A percentile compares a stretch with the other conserved stretches of the same genome.
Evolutionary conservation across 106 monocot species (phyloP).

Genomic region (Phalaenopsis aphrodite): DNA sequence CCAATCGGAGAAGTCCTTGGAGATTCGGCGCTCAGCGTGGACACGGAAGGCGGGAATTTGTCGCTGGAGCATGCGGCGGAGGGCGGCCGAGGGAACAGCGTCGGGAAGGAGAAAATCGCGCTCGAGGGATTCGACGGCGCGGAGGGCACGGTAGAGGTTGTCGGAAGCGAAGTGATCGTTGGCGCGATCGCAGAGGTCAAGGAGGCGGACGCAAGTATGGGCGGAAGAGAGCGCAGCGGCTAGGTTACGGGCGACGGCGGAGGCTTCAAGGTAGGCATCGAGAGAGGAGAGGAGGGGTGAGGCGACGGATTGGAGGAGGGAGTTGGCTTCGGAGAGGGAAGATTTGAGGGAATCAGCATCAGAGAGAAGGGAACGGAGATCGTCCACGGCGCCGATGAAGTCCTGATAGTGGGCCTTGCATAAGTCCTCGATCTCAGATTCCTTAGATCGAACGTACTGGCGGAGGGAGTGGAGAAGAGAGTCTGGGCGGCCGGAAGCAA

Average conservation of each 20-base stretch:
- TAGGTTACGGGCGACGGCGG: slow-evolving; percentile 46
- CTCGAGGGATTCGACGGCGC: slow-evolving; percentile 65
- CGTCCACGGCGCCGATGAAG: slow-evolving; percentile 96
- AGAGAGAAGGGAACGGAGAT: slow-evolving; percentile 92
- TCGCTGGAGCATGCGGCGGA: slow-evolving; percentile 66
- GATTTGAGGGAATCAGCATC: slow-evolving; percentile 85
- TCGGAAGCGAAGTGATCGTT: slow-evolving; percentile 47
- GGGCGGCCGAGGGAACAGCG: slow-evolving; percentile 35
- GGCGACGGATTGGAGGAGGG: slow-evolving; percentile 61
- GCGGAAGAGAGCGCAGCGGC: slow-evolving; percentile 37
- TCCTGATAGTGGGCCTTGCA: slow-evolving; percentile 92
- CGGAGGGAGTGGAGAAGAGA: slow-evolving; percentile 66
- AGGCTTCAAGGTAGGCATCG: slow-evolving; percentile 66
- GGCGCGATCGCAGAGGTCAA: slow-evolving; percentile 52
- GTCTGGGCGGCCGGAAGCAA: slow-evolving; percentile 75
- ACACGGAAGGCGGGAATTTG: slow-evolving; percentile 68
- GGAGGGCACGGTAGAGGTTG: slow-evolving; percentile 66
- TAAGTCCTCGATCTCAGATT: slow-evolving; percentile 89
- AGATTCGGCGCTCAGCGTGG: slow-evolving; percentile 61
- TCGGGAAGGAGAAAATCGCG: slow-evolving; percentile 29
- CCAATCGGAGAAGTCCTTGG: slow-evolving; percentile 85
- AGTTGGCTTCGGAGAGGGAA: slow-evolving; percentile 73
- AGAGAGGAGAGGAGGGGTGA: slow-evolving; percentile 62
- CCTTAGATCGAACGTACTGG: slow-evolving; percentile 64
- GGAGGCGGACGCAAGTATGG: slow-evolving; percentile 38